Conservation (phyloP, 805 yeast species). For the Wickerhamomyces sydowiorum region DNA sequence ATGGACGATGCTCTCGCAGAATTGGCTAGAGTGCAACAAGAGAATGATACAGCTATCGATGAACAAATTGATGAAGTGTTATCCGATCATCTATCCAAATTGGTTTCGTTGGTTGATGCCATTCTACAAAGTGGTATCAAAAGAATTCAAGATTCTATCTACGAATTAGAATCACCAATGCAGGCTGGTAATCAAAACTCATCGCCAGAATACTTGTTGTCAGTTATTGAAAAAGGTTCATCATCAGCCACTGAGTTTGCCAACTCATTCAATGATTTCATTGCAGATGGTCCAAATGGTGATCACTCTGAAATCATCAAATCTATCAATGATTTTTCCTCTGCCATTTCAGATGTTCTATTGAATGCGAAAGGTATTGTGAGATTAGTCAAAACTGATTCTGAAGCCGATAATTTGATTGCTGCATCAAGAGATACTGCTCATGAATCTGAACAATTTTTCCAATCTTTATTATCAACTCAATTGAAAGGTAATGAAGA, state of each 20-base stretch:
- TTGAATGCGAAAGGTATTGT: slow-evolving; percentile 66
- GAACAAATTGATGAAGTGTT: slow-evolving; percentile 54
- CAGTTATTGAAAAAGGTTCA: slow-evolving; percentile 66
- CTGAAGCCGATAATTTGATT: slow-evolving; percentile 46
- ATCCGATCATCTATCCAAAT: slow-evolving; percentile 40
- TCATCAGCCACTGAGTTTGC: slow-evolving; percentile 76
- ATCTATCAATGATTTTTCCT: slow-evolving; percentile 56
- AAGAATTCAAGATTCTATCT: slow-evolving; percentile 65
- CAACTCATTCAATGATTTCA: slow-evolving; percentile 62
- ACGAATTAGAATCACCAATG: slow-evolving; percentile 71
- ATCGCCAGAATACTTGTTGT: slow-evolving; percentile 61
- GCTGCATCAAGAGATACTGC: slow-evolving; percentile 51
- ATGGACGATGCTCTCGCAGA: slow-evolving; percentile 67
- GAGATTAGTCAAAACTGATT: slow-evolving; percentile 43
- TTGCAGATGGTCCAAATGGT: slow-evolving; percentile 69
- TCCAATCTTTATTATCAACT: slow-evolving; percentile 51
- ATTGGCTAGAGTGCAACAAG: slow-evolving; percentile 43
- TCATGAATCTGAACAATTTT: slow-evolving; percentile 53
- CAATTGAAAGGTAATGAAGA: slow-evolving; percentile 47
- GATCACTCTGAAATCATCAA: slow-evolving; percentile 59
- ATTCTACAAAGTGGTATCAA: slow-evolving; percentile 63
- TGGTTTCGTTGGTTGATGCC: slow-evolving; percentile 60
- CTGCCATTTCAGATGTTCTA: slow-evolving; percentile 56
- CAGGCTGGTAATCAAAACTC: slow-evolving; percentile 78
- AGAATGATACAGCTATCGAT: slow-evolving; percentile 46